Evolutionary conservation across 306 rosid genomes (phyloP), one percentile per base, ranked within the genome.

Genomic region (Sicyos edulis): DNA sequence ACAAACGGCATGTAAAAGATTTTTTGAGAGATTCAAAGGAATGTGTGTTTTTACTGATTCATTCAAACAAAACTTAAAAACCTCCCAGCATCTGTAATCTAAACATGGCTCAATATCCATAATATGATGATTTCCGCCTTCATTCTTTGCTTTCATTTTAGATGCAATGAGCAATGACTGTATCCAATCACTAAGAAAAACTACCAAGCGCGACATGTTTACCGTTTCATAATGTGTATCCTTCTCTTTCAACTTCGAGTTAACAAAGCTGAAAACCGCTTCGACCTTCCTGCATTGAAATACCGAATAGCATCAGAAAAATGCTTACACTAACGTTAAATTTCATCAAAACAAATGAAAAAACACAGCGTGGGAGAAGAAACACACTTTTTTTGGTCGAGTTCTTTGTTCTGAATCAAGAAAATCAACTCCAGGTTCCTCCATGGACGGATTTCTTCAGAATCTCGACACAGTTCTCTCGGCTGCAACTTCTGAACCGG

Each of bases 41-140:
- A 81, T 78, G 29, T 17, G 64, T 29, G 82, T 68, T 72, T 79
- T 87, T 77, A 79, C 66, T 42, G 98, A 90, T 77, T 85, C 86
- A 74, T 83, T 77, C 89, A 90, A 84, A 72, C 96, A 92, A 72
- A 90, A 90, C 68, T 82, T 87, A 75, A 88, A 88, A 78, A 90
- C 79, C 79, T 77, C 90, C 98, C 97, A 93, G 82, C 92, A 90
- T 74, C 88, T 85, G 63, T 78, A 37, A 81, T 93, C 98, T 82
- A 87, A 82, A 76, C 67, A 86, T 7, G 92, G 78, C 53, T 81
- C 82, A 37, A 74, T 22, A 76, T 74, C 84, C 54, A 72, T 74
- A 20, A 65, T 77, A 57, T 60, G 74, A 54, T 83, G 76, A 14
- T 81, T 87, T 66, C 73, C 76, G 29, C 70, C 79, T 6, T 72